phyloP scores from a whole-genome alignment of 202 grass and related monocot genomes.

The Dendrocalamus latiflorus region DNA sequence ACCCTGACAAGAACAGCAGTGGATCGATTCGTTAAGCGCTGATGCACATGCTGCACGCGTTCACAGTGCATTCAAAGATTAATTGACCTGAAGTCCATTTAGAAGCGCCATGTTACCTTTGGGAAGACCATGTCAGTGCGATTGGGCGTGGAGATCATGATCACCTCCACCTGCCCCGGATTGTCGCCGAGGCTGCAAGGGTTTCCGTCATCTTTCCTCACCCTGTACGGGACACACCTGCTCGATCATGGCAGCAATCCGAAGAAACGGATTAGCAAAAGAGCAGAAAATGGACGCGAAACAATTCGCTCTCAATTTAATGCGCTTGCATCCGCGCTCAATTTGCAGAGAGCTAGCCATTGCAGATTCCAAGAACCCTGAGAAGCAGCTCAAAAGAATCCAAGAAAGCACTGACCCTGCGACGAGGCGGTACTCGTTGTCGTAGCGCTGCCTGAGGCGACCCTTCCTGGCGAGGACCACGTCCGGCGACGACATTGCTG shows the following conservation, averaged over 20 bases:
- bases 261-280: not conserved
- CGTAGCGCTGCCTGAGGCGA: constrained; percentile 64
- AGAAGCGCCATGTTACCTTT: constrained; percentile 37
- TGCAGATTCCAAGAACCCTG: not conserved
- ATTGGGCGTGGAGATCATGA: constrained; percentile 81
- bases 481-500: constrained; percentile 36
- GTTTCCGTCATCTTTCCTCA: constrained; percentile 33
- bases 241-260: too few species aligned
- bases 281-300: not conserved
- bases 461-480: constrained; percentile 51
- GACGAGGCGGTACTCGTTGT: constrained; percentile 63
- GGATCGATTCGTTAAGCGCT: not conserved
- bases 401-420: constrained; percentile 43
- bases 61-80: not conserved
- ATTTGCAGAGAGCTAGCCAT: not conserved
- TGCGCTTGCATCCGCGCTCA: not conserved
- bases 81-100: not conserved
- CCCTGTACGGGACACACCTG: constrained; percentile 74
- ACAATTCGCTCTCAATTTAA: not conserved
- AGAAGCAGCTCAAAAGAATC: not conserved
- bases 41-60: not conserved
- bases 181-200: constrained; percentile 19
- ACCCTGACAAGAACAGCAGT: constrained; percentile 36
- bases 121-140: constrained; percentile 75
- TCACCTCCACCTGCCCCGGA: constrained; percentile 49